Conservation (phyloP, 805 yeast species). For the Candida maltosa region DNA sequence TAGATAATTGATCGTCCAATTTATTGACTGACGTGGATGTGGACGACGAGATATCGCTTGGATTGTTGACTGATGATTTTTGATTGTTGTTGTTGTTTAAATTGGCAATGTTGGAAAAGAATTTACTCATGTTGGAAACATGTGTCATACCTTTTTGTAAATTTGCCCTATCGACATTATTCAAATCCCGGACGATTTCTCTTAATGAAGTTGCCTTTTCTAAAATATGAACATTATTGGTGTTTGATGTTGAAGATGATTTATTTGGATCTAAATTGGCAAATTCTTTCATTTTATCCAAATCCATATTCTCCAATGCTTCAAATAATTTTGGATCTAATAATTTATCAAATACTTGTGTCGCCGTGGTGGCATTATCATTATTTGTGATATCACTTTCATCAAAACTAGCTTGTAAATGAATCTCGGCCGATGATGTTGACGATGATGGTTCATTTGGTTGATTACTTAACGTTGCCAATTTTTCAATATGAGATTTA, state of each 20-base stretch:
- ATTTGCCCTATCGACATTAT: constrained; percentile 22
- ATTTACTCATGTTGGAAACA: constrained; percentile 19
- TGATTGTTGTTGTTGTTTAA: constrained; percentile 8
- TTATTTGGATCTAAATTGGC: constrained; percentile 9
- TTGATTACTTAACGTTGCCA: not conserved
- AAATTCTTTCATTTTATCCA: constrained; percentile 17
- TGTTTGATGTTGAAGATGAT: constrained; percentile 3
- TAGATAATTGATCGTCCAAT: constrained; percentile 20
- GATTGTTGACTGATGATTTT: constrained; percentile 12
- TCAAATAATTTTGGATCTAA: constrained; percentile 25
- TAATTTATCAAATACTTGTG: constrained; percentile 17
- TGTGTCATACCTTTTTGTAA: constrained; percentile 22
- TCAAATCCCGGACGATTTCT: constrained; percentile 22
- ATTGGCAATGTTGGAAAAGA: constrained; percentile 11
- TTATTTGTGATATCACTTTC: constrained; percentile 1
- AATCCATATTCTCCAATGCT: constrained; percentile 24
- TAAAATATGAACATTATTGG: constrained; percentile 18
- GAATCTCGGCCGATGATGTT: not conserved
- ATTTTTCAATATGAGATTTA: constrained; percentile 4
- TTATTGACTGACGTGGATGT: not conserved
- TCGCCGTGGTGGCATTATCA: constrained; percentile 13
- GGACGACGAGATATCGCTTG: too few species aligned
- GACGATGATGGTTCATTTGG: not conserved
- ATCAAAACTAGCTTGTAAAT: constrained; percentile 2
- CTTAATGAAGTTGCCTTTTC: constrained; percentile 24